Base-by-base conservation (phyloP, 495 filamentous ascomycete genomes). In the Tuber borchii region DNA sequence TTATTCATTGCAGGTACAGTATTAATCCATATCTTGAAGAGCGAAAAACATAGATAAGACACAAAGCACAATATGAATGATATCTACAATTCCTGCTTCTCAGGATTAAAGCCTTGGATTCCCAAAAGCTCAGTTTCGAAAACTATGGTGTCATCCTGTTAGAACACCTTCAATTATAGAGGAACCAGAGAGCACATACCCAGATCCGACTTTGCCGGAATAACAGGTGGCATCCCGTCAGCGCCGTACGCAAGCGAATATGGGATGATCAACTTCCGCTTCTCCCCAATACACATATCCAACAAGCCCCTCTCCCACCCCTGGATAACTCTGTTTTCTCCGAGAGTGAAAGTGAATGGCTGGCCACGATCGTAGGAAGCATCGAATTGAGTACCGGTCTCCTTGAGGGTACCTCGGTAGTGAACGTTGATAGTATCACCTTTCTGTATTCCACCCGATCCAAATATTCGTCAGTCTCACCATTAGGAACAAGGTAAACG, bases 201-300 rank as follows among this genome's bases (percentile, higher is more conserved):
- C 43, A 82, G 46, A 46, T 71, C 76, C 45, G 79, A 69, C 40
- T 75, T 74, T 8, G 76, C 76, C 14, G 80, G 80, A 44, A 82
- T 81, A 69, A 81, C 51, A n/a, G 79, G 80, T 44, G 79, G 79
- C 75, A 51, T 78, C 48, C 79, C 79, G 61, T 40, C 37, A 44
- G 78, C 86, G 31, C 95, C 95, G 83, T 98, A 99, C 51, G 90
- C 95, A 77, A 90, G 87, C 82, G 90, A 89, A 44, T 94, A 92
- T n/a, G 93, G 93, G 72, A 99, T 95, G 34, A 92, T 97, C 84
- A 99, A 85, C 44, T 89, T 95, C 79, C 93, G 89, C 89, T 94
- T 95, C 87, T 99, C 95, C 48, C 95, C 96, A 79, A 97, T 91
- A 84, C 95, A 98, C 95, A 99, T 98, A 80, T 93, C 93, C 74